Percentiles rank a stretch among this genome's conserved stretches.
Evolutionary conservation across 306 rosid genomes (phyloP).

Genomic region (Ormosia emarginata): DNA sequence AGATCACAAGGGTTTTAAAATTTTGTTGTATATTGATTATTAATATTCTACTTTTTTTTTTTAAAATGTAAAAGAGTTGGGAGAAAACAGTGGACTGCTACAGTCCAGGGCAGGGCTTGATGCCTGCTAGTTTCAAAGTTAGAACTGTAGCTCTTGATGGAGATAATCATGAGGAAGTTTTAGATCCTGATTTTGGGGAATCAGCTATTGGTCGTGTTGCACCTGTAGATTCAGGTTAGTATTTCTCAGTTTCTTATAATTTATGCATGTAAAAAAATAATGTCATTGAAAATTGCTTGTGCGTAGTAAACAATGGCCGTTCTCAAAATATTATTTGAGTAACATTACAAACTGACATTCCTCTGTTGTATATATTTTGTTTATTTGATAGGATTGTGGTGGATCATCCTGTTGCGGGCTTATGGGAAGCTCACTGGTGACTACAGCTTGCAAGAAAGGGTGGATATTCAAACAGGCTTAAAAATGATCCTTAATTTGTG

Average conservation of each 20-base stretch:
- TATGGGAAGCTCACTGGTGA: slow-evolving; percentile 93
- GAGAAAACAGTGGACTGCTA: slow-evolving; percentile 92
- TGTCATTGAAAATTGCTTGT: neutral
- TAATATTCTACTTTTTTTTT: neutral
- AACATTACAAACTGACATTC: slow-evolving; percentile 1
- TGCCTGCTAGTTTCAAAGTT: slow-evolving; percentile 96
- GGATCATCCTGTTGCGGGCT: slow-evolving; percentile 94
- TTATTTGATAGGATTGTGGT: slow-evolving; percentile 79
- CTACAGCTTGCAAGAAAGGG: slow-evolving; percentile 83
- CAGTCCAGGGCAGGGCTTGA: slow-evolving; percentile 94
- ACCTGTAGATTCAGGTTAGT: slow-evolving; percentile 94
- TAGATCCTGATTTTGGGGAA: slow-evolving; percentile 96
- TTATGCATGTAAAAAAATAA: neutral
- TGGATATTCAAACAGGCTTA: slow-evolving; percentile 92
- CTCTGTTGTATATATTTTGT: neutral
- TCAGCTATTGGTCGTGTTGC: slow-evolving; percentile 99
- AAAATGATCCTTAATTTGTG: slow-evolving; percentile 95
- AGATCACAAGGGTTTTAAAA: neutral
- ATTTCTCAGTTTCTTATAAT: neutral
- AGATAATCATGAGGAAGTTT: slow-evolving; percentile 64
- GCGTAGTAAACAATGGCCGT: neutral
- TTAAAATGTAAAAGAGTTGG: slow-evolving; percentile 62
- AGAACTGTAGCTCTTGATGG: slow-evolving; percentile 66
- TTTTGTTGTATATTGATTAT: neutral
- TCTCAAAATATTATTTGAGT: neutral